A percentile compares a stretch with the other conserved stretches of the same genome.
Conservation (phyloP, 805 yeast species). For the Starmerella sirachaensis region DNA sequence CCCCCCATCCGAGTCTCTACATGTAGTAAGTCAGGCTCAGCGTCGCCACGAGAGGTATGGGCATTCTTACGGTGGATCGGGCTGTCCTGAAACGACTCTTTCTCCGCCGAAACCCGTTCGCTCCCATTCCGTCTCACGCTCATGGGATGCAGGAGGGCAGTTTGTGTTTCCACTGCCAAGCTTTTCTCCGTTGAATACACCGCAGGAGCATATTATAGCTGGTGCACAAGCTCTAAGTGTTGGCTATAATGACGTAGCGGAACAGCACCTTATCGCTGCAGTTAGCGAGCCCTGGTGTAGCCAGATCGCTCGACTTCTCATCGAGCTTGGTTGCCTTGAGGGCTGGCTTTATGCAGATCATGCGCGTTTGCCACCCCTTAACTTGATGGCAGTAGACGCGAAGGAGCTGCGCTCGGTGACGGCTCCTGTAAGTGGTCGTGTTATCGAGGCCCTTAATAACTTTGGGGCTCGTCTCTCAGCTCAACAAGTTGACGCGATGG, state of each 20-base stretch:
- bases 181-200: neutral
- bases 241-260: neutral
- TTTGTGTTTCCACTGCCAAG: slow-evolving; percentile 1
- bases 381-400: neutral
- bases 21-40: neutral
- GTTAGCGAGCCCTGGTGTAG: slow-evolving; percentile 2
- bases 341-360: slow-evolving; percentile 7
- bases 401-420: neutral
- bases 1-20: no score
- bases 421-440: neutral
- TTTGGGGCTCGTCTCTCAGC: slow-evolving; percentile 6
- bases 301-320: slow-evolving; percentile 5
- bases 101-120: slow-evolving; percentile 2
- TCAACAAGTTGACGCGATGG: slow-evolving; percentile 42
- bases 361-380: neutral
- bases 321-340: slow-evolving; percentile 8
- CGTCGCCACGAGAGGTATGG: neutral
- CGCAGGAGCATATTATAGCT: slow-evolving; percentile 4
- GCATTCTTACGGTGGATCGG: neutral
- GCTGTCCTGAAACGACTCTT: no score
- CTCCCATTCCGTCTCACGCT: slow-evolving; percentile 11
- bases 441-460: slow-evolving; percentile 6
- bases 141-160: slow-evolving; percentile 15
- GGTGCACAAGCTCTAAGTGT: neutral
- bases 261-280: slow-evolving; percentile 6